Percentiles rank a stretch among this genome's conserved stretches.
phyloP scores from a whole-genome alignment of 306 rosid species.

The Prunus mongolica region DNA sequence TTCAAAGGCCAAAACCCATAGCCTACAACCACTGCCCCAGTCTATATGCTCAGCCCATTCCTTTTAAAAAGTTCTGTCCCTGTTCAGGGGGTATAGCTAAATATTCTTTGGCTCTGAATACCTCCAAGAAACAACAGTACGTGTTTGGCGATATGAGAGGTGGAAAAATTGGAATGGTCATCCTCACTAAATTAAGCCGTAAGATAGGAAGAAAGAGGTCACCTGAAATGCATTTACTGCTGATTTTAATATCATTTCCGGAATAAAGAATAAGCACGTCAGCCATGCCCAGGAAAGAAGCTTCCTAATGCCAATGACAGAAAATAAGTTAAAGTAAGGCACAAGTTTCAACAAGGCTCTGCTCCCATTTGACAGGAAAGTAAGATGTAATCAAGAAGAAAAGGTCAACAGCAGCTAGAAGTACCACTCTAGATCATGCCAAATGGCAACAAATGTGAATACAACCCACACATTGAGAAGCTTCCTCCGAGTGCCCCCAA shows the following conservation, averaged over 20 bases:
- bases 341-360: conserved; percentile 17
- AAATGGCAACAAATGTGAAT: conserved; percentile 88
- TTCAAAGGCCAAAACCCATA: neutral
- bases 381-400: conserved; percentile 20
- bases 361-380: conserved; percentile 19
- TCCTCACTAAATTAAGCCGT: neutral
- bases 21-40: neutral
- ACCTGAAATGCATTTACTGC: conserved; percentile 74
- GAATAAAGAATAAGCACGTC: conserved; percentile 87
- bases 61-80: neutral
- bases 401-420: conserved; percentile 16
- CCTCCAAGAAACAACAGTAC: neutral
- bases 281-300: conserved; percentile 99
- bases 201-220: conserved; percentile 15
- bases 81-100: neutral
- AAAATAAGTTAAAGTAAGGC: conserved; percentile 10
- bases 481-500: conserved; percentile 79
- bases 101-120: neutral
- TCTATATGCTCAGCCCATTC: neutral
- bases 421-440: conserved; percentile 98
- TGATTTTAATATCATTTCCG: conserved; percentile 75
- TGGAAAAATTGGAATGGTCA: neutral
- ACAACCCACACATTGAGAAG: conserved; percentile 80
- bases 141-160: neutral
- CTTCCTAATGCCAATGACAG: conserved; percentile 62